Base-by-base conservation (phyloP, 306 rosid species). In the Quercus gilva region DNA sequence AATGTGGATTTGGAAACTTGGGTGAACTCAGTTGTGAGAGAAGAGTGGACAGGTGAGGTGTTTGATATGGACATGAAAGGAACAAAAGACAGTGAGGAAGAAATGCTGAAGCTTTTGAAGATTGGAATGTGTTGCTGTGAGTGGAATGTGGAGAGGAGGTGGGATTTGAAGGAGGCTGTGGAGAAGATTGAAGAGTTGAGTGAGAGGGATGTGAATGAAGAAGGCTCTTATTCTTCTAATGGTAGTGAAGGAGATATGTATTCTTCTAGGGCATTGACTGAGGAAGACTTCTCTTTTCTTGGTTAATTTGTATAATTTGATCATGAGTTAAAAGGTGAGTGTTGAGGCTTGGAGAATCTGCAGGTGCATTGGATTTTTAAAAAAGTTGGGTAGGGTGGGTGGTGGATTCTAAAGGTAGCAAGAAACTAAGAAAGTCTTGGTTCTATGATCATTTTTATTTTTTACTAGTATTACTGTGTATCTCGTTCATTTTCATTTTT, bases 1-100 rank as follows among this genome's bases (percentile, higher is more conserved):
- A 80, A 78, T 19, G 85, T 83, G 19, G 97, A 92, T 74, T 74
- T 92, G 63, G 91, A 87, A 0, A 64, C 73, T 20, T 92, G 97
- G 96, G 97, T 92, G 29, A 78, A 86, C n/a, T 84, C 92, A 0
- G 85, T 92, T 3, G 96, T 84, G 78, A 84, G 82, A 37, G 94
- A 90, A 61, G 95, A 88, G 81, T 92, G 95, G 97, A 92, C 86
- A 0, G 95, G 89, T 0, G 96, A 90, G 23, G 92, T 90, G 76
- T 81, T 92, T 64, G 97, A 92, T 72, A 82, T 77, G 37, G 89
- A 85, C 5, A 89, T 90, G 64, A 15, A 55, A 13, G 86, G 86
- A 17, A 77, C 77, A 12, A 81, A 77, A n/a, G 78, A 68, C 8
- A 86, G 87, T 0, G 90, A 90, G 33, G 92, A 90, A 1, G 90